These are phyloP conservation scores for Linum usitatissimum DNA, from an alignment of 345 rosid genomes.

Conservation along the genomic window DNA sequence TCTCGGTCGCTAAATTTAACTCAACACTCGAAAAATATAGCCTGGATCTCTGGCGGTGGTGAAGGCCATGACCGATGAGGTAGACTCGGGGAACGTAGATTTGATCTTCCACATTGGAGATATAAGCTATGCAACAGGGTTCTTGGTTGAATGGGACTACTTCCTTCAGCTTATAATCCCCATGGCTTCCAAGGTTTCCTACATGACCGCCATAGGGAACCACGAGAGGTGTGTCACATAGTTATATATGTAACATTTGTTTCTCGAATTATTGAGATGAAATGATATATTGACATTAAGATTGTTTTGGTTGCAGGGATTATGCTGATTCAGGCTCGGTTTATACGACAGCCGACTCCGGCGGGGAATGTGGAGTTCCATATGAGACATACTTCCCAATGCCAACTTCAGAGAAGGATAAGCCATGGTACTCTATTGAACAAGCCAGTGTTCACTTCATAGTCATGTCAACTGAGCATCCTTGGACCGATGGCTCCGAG, in stretches of 20 bases:
- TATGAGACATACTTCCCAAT: constrained; percentile 60
- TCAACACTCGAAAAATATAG: no score
- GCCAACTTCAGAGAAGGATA: constrained; percentile 51
- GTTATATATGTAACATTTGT: no score
- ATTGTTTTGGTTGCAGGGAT: constrained; percentile 30
- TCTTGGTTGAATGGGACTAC: constrained; percentile 63
- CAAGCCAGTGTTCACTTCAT: constrained; percentile 47
- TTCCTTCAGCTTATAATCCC: constrained; percentile 47
- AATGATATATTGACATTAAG: no score
- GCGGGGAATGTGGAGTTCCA: constrained; percentile 68
- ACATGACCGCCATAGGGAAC: constrained; percentile 70
- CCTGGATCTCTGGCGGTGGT: constrained; percentile 55
- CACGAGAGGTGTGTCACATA: constrained; percentile 51
- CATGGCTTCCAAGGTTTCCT: constrained; percentile 47
- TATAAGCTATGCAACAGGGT: constrained; percentile 70
- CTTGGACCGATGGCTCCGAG: constrained; percentile 35
- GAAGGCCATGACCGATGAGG: constrained; percentile 35
- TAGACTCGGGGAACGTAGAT: constrained; percentile 32
- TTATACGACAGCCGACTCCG: constrained; percentile 37
- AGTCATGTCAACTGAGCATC: constrained; percentile 55
- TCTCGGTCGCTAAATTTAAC: no score
- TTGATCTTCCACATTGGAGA: constrained; percentile 68
- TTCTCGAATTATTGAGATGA: neutral
- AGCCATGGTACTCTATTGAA: constrained; percentile 67
- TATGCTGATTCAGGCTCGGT: constrained; percentile 31